phyloP scores from a whole-genome alignment of 441 rosid species.

The Metrosideros polymorpha region DNA sequence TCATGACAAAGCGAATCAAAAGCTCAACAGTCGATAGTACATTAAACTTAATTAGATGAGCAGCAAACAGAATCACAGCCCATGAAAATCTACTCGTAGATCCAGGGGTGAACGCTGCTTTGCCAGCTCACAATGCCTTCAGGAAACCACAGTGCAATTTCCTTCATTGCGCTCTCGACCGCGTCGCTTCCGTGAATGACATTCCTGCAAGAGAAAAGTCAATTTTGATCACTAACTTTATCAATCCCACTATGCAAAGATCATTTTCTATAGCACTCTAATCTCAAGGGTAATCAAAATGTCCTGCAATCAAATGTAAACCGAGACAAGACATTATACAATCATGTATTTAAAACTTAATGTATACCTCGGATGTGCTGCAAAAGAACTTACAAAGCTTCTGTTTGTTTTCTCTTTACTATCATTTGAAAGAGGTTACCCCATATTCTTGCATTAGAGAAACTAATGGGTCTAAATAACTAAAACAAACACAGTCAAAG shows the following conservation, averaged over 20 bases:
- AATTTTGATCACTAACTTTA: neutral
- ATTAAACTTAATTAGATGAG: neutral
- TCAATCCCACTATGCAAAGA: neutral
- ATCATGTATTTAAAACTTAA: neutral
- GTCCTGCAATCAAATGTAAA: neutral
- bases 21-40: neutral
- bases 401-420: neutral
- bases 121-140: slow-evolving; percentile 74
- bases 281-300: neutral
- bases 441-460: neutral
- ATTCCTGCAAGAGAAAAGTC: slow-evolving; percentile 36
- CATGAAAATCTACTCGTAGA: slow-evolving; percentile 42
- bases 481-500: neutral
- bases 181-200: slow-evolving; percentile 94
- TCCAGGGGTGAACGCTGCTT: slow-evolving; percentile 72
- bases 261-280: neutral
- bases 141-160: slow-evolving; percentile 87
- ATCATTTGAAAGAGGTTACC: neutral
- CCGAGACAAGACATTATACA: neutral
- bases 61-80: neutral
- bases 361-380: neutral
- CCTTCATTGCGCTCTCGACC: slow-evolving; percentile 68
- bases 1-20: neutral
- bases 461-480: neutral
- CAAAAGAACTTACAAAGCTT: neutral